Base-by-base conservation (phyloP, 179 eudicot species). In the Silene noctiflora region DNA sequence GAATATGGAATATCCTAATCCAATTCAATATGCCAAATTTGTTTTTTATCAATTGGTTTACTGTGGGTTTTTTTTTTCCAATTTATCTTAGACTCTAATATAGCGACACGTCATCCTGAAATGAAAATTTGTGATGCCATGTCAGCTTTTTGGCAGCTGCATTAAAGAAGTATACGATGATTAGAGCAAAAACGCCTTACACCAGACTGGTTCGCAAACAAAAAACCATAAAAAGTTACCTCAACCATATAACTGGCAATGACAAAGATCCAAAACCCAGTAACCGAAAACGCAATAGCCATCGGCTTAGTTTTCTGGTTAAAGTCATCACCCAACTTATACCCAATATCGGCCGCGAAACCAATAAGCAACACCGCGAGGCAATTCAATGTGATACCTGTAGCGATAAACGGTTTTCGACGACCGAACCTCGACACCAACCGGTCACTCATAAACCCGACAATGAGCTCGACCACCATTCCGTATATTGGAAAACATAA, bases 251-350 rank as follows among this genome's bases (percentile, higher is more conserved):
- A 82, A 64, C 82, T 84, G 4, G 89, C 85, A 16, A 84, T 85
- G 55, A 82, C 87, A 70, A 86, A 86, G 67, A 86, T 68, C 89
- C 89, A 84, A 74, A 86, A 86, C 4, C 89, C 87, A 19, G 76
- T 33, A 21, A 86, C 84, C 59, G 82, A 86, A 4, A 84, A 73
- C 6, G 72, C 81, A 63, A 86, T 83, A 48, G 87, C 87, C 6
- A 79, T 80, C 2, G 85, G 85, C 78, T 84, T 86, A 12, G 85
- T 77, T 65, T 70, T 60, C 2, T 7, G 39, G 0, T 17, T 1
- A 48, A 79, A 55, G 13, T 61, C 25, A 67, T 86, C 87, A 8
- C 89, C 89, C 6, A 74, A 31, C 1, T 55, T 56, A 42, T 75
- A 59, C 6, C 89, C 89, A 67, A 86, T 55, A 25, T 86, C 89